phyloP scores from a whole-genome alignment of 345 rosid genomes.

The Melaleuca quinquenervia region DNA sequence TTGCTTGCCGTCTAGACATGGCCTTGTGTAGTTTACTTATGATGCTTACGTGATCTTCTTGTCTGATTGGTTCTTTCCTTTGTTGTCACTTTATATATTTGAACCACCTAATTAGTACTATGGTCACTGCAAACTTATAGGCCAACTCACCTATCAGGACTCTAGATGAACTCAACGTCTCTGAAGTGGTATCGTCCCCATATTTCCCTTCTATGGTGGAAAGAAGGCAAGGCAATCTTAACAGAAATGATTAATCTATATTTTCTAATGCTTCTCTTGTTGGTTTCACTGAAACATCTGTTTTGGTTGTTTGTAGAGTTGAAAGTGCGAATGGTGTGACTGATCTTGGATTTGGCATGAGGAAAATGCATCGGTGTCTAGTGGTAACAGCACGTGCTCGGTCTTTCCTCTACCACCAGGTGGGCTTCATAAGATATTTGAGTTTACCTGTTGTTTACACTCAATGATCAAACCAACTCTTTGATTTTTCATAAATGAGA shows the following conservation, averaged over 20 bases:
- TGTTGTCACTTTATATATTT: background rate
- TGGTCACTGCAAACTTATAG: constrained; percentile 17
- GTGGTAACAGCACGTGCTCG: constrained; percentile 70
- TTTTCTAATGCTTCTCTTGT: constrained; percentile 11
- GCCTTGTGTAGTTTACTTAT: background rate
- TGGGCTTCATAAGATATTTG: constrained; percentile 2
- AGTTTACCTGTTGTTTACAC: background rate
- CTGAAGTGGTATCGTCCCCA: constrained; percentile 53
- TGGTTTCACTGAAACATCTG: constrained; percentile 10
- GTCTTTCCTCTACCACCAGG: constrained; percentile 92
- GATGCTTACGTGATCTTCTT: background rate
- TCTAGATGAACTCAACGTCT: constrained; percentile 61
- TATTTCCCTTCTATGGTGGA: constrained; percentile 49
- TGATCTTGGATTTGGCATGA: constrained; percentile 42
- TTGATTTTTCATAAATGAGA: background rate
- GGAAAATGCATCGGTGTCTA: constrained; percentile 53
- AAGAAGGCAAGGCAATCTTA: constrained; percentile 17
- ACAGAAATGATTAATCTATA: constrained; percentile 11
- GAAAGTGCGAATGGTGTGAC: constrained; percentile 8
- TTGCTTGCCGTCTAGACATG: background rate
- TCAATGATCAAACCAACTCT: background rate
- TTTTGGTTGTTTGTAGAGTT: background rate
- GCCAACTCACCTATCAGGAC: constrained; percentile 77
- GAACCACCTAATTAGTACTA: background rate
- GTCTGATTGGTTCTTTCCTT: background rate